Evolutionary conservation across 2,329 filamentous ascomycete genomes (phyloP).

Genomic region (Orbilia ellipsospora): DNA sequence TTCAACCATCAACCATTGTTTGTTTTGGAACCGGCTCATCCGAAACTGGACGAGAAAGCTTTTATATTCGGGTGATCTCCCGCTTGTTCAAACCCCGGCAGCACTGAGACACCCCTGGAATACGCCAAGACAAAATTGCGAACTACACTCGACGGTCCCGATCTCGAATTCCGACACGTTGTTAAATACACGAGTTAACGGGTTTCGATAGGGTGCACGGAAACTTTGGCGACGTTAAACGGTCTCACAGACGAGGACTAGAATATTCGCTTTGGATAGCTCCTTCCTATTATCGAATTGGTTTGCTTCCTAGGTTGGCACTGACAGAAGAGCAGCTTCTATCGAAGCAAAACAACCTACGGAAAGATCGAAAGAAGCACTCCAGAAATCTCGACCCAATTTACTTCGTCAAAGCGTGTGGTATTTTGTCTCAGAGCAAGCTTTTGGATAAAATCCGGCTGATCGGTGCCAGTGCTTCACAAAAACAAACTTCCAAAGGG

Average conservation of each 20-base stretch:
- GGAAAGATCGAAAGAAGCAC: constrained; percentile 25
- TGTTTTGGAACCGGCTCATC: constrained; percentile 24
- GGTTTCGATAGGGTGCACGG: constrained; percentile 32
- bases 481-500: constrained; percentile 37
- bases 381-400: constrained; percentile 20
- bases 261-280: constrained; percentile 21
- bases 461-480: constrained; percentile 37
- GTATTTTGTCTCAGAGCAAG: constrained; percentile 54
- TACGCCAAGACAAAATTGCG: constrained; percentile 55
- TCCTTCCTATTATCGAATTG: constrained; percentile 35
- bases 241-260: constrained; percentile 21
- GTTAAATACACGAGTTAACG: constrained; percentile 46
- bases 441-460: constrained; percentile 46
- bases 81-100: constrained; percentile 19
- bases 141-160: constrained; percentile 33
- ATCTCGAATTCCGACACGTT: constrained; percentile 39
- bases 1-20: neutral
- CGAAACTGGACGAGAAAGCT: constrained; percentile 19
- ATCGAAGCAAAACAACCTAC: constrained; percentile 28
- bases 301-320: constrained; percentile 30
- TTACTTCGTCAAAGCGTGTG: constrained; percentile 39
- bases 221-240: constrained; percentile 34
- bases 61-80: constrained; percentile 53
- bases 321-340: constrained; percentile 25
- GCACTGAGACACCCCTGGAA: constrained; percentile 33